Conservation (phyloP, 768 basidiomycete species). For the Hygrocybe punicea region DNA sequence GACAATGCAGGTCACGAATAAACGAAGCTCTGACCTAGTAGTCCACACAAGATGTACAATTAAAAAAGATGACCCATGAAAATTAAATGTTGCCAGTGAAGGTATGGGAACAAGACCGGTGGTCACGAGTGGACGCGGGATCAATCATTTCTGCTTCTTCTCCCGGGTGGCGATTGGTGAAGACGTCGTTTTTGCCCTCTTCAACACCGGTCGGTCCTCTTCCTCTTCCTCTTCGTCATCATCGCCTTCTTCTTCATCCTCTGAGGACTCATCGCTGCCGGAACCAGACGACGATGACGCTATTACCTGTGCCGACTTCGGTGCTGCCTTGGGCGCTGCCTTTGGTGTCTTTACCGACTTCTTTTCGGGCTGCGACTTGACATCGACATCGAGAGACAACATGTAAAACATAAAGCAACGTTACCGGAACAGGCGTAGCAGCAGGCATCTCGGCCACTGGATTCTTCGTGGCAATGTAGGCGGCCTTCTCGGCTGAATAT, state of each 20-base stretch:
- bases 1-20: too few species aligned
- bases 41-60: too few species aligned
- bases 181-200: slow-evolving; percentile 25
- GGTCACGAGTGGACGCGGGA: not conserved
- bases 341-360: slow-evolving; percentile 18
- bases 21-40: too few species aligned
- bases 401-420: not conserved
- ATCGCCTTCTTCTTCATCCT: slow-evolving; percentile 23
- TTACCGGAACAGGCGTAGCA: slow-evolving; percentile 22
- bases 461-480: slow-evolving; percentile 56
- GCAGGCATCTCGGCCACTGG: slow-evolving; percentile 47
- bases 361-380: slow-evolving; percentile 34
- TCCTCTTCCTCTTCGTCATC: slow-evolving; percentile 20
- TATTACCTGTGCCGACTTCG: slow-evolving; percentile 1
- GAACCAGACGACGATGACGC: not conserved
- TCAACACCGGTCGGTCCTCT: slow-evolving; percentile 25
- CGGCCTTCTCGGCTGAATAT: slow-evolving; percentile 61
- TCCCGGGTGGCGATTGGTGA: slow-evolving; percentile 19
- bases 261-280: slow-evolving; percentile 14
- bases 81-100: not conserved
- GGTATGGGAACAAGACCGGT: not conserved
- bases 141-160: slow-evolving; percentile 27
- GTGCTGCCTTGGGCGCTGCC: not conserved
- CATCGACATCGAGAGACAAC: slow-evolving; percentile 24
- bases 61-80: not conserved